These are phyloP conservation scores for Canariomyces notabilis DNA, from an alignment of 2,329 filamentous ascomycete genomes.

Conservation along the genomic window DNA sequence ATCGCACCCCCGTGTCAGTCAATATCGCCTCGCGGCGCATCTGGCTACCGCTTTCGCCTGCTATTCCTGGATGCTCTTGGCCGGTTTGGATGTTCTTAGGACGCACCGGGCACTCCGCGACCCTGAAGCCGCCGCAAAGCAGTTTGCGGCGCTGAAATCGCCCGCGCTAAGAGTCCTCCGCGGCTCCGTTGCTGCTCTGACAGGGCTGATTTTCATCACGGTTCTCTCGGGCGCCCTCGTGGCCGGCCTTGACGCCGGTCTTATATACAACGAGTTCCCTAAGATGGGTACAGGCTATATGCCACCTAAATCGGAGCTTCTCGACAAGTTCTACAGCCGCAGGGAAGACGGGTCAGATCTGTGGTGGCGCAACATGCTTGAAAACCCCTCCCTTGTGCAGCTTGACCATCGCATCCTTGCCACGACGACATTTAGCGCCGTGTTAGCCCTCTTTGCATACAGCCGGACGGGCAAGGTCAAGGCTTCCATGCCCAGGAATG, in stretches of 20 bases:
- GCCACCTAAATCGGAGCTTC: slow-evolving; percentile 77
- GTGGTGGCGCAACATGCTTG: slow-evolving; percentile 95
- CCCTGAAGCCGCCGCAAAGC: slow-evolving; percentile 56
- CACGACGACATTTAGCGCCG: slow-evolving; percentile 76
- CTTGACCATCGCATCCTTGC: slow-evolving; percentile 92
- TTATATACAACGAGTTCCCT: slow-evolving; percentile 99
- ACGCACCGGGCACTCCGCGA: slow-evolving; percentile 66
- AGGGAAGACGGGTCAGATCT: slow-evolving; percentile 73
- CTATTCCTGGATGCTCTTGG: slow-evolving; percentile 91
- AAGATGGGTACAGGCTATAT: slow-evolving; percentile 83
- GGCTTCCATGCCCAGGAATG: slow-evolving; percentile 56
- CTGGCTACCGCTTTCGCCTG: slow-evolving; percentile 86
- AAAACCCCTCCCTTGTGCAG: slow-evolving; percentile 94
- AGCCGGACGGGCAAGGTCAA: slow-evolving; percentile 59
- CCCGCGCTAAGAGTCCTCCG: slow-evolving; percentile 70
- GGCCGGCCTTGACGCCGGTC: slow-evolving; percentile 87
- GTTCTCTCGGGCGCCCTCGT: slow-evolving; percentile 92
- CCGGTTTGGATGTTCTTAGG: slow-evolving; percentile 78
- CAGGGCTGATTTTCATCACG: slow-evolving; percentile 76
- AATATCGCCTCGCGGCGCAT: slow-evolving; percentile 88
- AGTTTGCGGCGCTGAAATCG: slow-evolving; percentile 57
- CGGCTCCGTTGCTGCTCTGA: slow-evolving; percentile 64
- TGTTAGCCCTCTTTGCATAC: slow-evolving; percentile 78
- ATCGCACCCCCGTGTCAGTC: slow-evolving; percentile 84
- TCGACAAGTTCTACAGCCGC: slow-evolving; percentile 79